Conservation (phyloP, 1,284 basidiomycete species). For the Irpex rosettiformis region DNA sequence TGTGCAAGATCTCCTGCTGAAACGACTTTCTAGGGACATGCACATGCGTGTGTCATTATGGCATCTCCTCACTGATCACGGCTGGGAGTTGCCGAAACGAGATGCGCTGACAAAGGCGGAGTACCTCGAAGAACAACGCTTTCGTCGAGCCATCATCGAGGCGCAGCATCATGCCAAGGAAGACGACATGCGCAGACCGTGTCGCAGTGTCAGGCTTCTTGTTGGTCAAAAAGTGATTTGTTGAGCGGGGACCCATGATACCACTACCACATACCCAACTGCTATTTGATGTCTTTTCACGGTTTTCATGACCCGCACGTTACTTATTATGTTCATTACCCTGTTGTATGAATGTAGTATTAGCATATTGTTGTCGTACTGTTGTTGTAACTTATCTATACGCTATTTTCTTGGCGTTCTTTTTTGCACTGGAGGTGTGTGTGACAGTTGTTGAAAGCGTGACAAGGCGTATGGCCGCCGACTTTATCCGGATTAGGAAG, state of each 20-base stretch:
- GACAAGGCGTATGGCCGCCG: neutral
- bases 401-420: neutral
- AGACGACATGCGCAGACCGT: constrained; percentile 55
- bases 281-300: neutral
- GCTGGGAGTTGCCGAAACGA: constrained; percentile 58
- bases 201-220: constrained; percentile 57
- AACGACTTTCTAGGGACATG: constrained; percentile 52
- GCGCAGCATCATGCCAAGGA: constrained; percentile 48
- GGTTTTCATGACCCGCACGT: neutral
- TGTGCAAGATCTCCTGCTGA: constrained; percentile 6
- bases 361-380: neutral
- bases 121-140: constrained; percentile 61
- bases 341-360: neutral
- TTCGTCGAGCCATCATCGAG: constrained; percentile 62
- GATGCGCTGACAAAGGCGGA: constrained; percentile 67
- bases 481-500: neutral
- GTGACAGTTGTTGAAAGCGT: neutral
- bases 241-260: neutral
- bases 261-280: neutral
- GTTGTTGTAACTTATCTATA: neutral
- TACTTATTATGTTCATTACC: neutral
- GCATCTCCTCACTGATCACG: constrained; percentile 58
- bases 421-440: neutral
- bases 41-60: constrained; percentile 63
- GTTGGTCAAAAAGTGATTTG: constrained; percentile 50